Conservation (phyloP, 306 rosid species). For the Vigna unguiculata region DNA sequence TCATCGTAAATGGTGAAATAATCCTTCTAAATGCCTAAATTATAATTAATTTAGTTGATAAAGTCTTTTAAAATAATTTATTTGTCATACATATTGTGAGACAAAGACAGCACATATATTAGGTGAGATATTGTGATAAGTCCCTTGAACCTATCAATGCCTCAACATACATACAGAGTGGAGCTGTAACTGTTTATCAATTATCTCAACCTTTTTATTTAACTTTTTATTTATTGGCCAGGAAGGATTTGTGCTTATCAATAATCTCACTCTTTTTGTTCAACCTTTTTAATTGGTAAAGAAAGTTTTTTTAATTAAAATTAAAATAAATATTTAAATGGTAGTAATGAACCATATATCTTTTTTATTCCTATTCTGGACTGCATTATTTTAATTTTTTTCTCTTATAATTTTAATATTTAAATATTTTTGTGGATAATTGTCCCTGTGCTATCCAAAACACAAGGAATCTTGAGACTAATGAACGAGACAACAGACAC, state of each 20-base stretch:
- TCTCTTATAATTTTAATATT: not conserved
- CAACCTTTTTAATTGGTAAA: not conserved
- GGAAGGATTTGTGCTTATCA: not conserved
- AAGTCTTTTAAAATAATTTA: too few relatives aligned
- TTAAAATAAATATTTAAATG: not conserved
- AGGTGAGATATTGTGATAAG: not conserved
- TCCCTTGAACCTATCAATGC: not conserved
- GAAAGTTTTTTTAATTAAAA: not conserved
- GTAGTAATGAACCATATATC: too few relatives aligned
- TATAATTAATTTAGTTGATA: not conserved
- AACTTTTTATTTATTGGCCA: not conserved
- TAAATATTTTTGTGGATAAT: not conserved
- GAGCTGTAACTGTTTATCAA: conserved; percentile 7
- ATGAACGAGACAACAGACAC: not conserved
- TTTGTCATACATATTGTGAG: too few relatives aligned
- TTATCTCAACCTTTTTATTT: not conserved
- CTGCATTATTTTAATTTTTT: not conserved
- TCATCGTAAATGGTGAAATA: too few relatives aligned
- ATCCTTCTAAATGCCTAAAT: not conserved
- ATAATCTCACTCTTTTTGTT: not conserved
- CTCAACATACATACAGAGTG: not conserved
- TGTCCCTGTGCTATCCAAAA: conserved; percentile 17
- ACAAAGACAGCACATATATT: not conserved
- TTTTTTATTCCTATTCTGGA: too few relatives aligned
- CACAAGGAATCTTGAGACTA: conserved; percentile 19